Base-by-base conservation (phyloP, 2,329 filamentous ascomycete genomes). In the Calonectria pseudoturangicola region DNA sequence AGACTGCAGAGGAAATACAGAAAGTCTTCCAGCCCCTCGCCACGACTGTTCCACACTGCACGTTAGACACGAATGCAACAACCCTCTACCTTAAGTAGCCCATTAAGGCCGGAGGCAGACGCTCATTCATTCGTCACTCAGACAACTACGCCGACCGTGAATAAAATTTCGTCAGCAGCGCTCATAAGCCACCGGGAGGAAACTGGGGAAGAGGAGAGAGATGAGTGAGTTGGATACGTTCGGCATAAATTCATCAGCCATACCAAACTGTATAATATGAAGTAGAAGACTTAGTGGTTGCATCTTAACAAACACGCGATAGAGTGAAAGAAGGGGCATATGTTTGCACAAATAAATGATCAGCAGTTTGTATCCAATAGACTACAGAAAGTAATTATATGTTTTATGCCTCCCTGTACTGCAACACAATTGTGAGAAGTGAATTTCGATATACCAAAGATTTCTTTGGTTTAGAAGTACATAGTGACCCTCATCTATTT, bases 401-500 rank as follows among this genome's bases (percentile, higher is more conserved):
- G 21, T 39, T 33, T 4, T 21, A 16, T 36, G 16, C n/a, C 36
- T 27, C 21, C 36, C 25, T 39, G 21, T 43, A 60, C 7, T 60
- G 6, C 16, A 41, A 60, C 33, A 60, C 13, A 68, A 27, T 28
- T 48, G 30, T n/a, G 60, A 47, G 36, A 21, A 71, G 25, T 60
- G 41, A 21, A n/a, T 28, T 21, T 43, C 12, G n/a, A 28, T 15
- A 63, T 41, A 45, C 27, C 30, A 18, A 4, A 10, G n/a, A 28
- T 33, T 4, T 21, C 36, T 27, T 47, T 43, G 25, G 45, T 33
- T 62, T 70, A 25, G 43, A 30, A 43, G 43, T 27, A 10, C n/a
- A 41, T 18, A n/a, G 9, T 25, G 7, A 8, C 3, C 70, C 76
- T 56, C 25, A 83, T 77, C 83, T 82, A 72, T 81, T 84, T 63